A percentile compares a stretch with the other conserved stretches of the same genome.
These are phyloP conservation scores for Aureobasidium leucospermi DNA, from an alignment of 2,329 filamentous ascomycete genomes.

Conservation along the genomic window DNA sequence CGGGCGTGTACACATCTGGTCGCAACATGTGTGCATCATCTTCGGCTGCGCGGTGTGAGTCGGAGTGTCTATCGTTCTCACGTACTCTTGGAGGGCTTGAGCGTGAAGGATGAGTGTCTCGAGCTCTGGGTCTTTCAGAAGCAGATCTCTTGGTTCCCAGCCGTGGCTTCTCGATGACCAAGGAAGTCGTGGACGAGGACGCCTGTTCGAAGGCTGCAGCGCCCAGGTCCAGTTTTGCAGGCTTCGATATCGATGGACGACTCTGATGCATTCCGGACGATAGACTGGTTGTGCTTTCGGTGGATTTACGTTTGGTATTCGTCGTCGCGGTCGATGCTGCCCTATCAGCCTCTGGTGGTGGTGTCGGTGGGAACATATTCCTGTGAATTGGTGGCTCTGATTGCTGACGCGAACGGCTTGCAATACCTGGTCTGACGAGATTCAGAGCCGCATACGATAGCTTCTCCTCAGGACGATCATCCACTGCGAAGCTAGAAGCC, in stretches of 20 bases:
- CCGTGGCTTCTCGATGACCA: constrained; percentile 21
- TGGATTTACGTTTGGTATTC: constrained; percentile 24
- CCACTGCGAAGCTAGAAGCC: constrained; percentile 45
- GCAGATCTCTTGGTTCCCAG: constrained; percentile 31
- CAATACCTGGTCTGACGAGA: constrained; percentile 77
- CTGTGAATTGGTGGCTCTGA: constrained; percentile 74
- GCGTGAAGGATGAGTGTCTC: not conserved
- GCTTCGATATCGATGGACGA: constrained; percentile 41
- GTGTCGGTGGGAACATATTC: constrained; percentile 90
- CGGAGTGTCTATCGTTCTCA: not conserved
- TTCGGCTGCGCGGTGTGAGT: not conserved
- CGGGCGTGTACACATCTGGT: constrained; percentile 7
- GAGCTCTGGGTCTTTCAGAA: constrained; percentile 31
- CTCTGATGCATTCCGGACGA: constrained; percentile 32
- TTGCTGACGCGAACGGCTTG: constrained; percentile 68
- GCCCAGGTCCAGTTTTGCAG: constrained; percentile 42
- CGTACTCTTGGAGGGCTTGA: not conserved
- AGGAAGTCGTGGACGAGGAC: not conserved
- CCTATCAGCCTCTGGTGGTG: constrained; percentile 70
- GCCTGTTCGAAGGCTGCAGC: constrained; percentile 36
- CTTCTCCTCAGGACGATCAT: constrained; percentile 75
- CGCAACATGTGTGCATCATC: not conserved
- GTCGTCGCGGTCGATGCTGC: constrained; percentile 13
- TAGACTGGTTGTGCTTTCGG: constrained; percentile 35
- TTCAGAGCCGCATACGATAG: constrained; percentile 91